Evolutionary conservation across 306 rosid species (phyloP), one percentile per base, ranked within the genome.

Genomic region (Mucuna pruriens): DNA sequence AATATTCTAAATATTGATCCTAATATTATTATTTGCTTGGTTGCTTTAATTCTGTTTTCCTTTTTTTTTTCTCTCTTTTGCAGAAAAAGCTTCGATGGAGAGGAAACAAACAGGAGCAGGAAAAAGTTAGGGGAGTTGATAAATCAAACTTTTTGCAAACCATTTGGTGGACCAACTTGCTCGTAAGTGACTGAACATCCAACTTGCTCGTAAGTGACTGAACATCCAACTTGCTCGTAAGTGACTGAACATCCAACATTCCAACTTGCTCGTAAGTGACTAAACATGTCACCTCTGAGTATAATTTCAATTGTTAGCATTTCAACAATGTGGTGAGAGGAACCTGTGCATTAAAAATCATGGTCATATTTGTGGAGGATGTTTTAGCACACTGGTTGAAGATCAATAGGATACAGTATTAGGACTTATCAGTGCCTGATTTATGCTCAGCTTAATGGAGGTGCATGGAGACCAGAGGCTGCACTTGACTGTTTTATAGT

Each of bases 201-300:
- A 44, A 80, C 61, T 62, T 95, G 99, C 97, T 90, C 93, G 97
- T 90, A 90, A 94, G 98, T 88, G 49, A 78, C 31, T 29, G 31
- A 29, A 29, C n/a, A n/a, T n/a, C 98, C 98, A 44, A 80, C 61
- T 62, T 95, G 99, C 97, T 90, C 93, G 97, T 90, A 90, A 94
- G 98, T 88, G 49, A 78, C 31, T 29, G 31, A 29, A 29, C n/a
- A n/a, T n/a, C n/a, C n/a, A n/a, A n/a, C n/a, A n/a, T n/a, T n/a
- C n/a, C n/a, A n/a, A n/a, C n/a, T n/a, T n/a, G n/a, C 97, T 91
- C 94, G 97, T 91, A 91, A 95, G 98, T 88, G 60, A 80, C 54
- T 73, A 17, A 63, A 61, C 63, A 75, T 70, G 68, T 62, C 78
- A 70, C 64, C 70, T 60, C 63, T 76, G 48, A 29, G 17, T 64